Conservation (phyloP, 805 yeast species). For the Candida endomychidarum region DNA sequence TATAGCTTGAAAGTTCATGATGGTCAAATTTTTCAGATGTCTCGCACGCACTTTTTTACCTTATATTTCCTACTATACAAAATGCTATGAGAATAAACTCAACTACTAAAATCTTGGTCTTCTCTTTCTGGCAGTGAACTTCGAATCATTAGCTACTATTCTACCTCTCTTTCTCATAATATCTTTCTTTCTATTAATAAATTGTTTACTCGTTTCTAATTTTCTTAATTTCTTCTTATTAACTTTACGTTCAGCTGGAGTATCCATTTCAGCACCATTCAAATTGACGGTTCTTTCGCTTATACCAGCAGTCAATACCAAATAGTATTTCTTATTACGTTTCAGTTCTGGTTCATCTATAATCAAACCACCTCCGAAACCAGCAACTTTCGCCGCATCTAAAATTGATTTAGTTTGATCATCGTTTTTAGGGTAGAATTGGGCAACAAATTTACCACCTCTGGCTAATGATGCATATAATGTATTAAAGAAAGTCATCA, state of each 20-base stretch:
- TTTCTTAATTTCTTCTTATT: constrained; percentile 51
- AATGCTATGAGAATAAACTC: not conserved
- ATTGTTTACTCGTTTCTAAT: constrained; percentile 75
- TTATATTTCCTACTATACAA: constrained; percentile 1
- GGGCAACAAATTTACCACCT: constrained; percentile 98
- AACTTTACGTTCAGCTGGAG: constrained; percentile 45
- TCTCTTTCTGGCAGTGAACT: constrained; percentile 80
- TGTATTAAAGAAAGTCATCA: constrained; percentile 81
- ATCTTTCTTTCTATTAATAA: constrained; percentile 87
- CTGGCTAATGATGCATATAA: constrained; percentile 81
- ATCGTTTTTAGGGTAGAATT: constrained; percentile 92
- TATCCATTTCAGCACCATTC: constrained; percentile 79
- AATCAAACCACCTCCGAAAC: constrained; percentile 94
- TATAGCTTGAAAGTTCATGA: constrained; percentile 4
- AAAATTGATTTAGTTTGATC: constrained; percentile 76
- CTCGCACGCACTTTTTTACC: not conserved
- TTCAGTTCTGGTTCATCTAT: constrained; percentile 92
- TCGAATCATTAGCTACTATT: constrained; percentile 83
- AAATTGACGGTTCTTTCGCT: constrained; percentile 75
- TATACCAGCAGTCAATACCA: constrained; percentile 85
- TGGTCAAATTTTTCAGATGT: constrained; percentile 6
- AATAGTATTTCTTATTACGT: constrained; percentile 85
- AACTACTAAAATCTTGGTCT: constrained; percentile 36
- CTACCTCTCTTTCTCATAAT: constrained; percentile 90
- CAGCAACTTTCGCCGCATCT: constrained; percentile 86